A percentile compares a stretch with the other conserved stretches of the same genome.
Evolutionary conservation across 495 filamentous ascomycete genomes (phyloP).

Genomic region (Daldinia vernicosa): DNA sequence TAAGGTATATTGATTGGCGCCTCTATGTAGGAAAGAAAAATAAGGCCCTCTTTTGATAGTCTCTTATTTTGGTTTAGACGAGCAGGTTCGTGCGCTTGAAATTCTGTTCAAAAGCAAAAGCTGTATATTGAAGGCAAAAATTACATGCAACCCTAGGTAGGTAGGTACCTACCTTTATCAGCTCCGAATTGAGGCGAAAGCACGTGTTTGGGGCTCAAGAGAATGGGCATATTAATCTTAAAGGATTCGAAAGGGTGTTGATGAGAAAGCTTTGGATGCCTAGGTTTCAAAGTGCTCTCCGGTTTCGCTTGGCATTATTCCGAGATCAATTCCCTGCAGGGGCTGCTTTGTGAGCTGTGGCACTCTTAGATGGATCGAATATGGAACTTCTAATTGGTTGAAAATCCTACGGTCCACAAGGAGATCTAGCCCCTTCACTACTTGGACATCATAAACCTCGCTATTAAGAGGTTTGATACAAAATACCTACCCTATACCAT

Average conservation of each 20-base stretch:
- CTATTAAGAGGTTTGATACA: not conserved
- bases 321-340: conserved; percentile 26
- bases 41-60: too few species aligned
- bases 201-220: conserved; percentile 19
- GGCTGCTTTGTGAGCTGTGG: not conserved
- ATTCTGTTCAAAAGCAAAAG: not conserved
- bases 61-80: not conserved
- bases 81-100: not conserved
- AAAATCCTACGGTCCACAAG: not conserved
- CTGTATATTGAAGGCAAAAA: conserved; percentile 7
- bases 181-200: conserved; percentile 21
- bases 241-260: conserved; percentile 1
- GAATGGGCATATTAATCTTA: not conserved
- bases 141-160: not conserved
- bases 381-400: conserved; percentile 6
- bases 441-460: not conserved
- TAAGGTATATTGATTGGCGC: too few species aligned
- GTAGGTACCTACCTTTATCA: too few species aligned
- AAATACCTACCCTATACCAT: not conserved
- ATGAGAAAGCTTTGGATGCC: conserved; percentile 11
- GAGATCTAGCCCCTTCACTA: conserved; percentile 4
- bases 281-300: conserved; percentile 34
- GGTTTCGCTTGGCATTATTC: conserved; percentile 38
- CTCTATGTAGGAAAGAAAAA: too few species aligned
- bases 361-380: not conserved